Conservation (phyloP, 768 basidiomycete species). For the Auricularia cornea region DNA sequence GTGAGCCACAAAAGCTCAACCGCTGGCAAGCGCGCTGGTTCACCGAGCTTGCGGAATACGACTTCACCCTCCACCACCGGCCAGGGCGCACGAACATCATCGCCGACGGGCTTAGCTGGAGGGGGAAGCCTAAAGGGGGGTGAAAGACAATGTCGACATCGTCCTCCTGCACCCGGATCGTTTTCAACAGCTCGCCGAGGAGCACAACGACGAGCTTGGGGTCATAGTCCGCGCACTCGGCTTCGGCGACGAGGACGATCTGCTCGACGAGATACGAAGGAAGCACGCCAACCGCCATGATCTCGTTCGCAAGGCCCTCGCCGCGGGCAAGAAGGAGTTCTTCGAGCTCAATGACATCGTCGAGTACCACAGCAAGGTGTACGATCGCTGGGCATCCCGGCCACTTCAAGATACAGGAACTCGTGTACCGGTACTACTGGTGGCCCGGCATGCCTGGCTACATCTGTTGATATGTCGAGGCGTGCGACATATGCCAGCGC, state of each 20-base stretch:
- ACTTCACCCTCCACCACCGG: not conserved
- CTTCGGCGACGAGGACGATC: not conserved
- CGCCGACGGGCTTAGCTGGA: not conserved
- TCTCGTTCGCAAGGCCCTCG: not conserved
- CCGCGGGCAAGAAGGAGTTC: not conserved
- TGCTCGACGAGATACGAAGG: not conserved
- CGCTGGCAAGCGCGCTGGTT: not conserved
- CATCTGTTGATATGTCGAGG: slow-evolving; percentile 1
- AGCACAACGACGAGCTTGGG: not conserved
- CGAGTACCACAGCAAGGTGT: slow-evolving; percentile 8
- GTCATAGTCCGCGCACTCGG: not conserved
- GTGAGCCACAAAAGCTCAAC: not conserved
- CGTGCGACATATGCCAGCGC: no score
- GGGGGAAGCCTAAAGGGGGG: not conserved
- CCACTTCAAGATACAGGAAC: slow-evolving; percentile 15
- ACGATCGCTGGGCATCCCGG: slow-evolving; percentile 23
- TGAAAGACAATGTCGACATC: not conserved
- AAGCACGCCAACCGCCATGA: not conserved
- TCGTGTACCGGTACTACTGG: slow-evolving; percentile 18
- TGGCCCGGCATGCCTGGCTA: slow-evolving; percentile 19
- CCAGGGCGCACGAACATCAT: not conserved
- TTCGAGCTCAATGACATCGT: not conserved
- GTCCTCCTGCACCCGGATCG: not conserved
- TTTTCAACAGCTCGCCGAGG: not conserved
- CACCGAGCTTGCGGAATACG: not conserved